These are phyloP conservation scores for Camellia sinensis DNA, from an alignment of 148 eudicot species.

Conservation along the genomic window DNA sequence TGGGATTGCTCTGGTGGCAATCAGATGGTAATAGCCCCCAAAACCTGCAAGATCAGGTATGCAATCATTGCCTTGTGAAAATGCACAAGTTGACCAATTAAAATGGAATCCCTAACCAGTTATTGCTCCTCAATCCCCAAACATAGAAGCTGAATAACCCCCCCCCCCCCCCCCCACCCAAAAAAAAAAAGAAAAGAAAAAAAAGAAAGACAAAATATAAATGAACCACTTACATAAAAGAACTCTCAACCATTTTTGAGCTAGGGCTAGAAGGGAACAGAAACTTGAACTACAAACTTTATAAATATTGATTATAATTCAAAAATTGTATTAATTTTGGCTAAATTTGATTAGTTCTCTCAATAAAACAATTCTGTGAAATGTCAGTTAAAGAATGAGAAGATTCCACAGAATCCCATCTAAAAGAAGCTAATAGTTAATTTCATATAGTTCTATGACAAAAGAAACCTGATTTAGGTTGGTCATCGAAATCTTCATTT, in stretches of 20 bases:
- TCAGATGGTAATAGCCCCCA: slow-evolving; percentile 52
- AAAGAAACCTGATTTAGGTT: slow-evolving; percentile 1
- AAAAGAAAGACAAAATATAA: neutral
- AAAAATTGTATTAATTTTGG: neutral
- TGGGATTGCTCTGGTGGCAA: slow-evolving; percentile 98
- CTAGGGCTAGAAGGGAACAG: neutral
- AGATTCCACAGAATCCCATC: neutral
- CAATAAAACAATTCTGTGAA: neutral
- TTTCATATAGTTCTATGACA: neutral
- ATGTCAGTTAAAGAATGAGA: neutral
- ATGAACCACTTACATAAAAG: neutral
- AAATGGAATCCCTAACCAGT: neutral
- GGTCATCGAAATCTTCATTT: neutral
- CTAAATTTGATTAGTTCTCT: neutral
- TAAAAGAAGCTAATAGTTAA: neutral
- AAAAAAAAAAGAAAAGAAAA: neutral
- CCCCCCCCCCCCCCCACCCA: too few relatives aligned
- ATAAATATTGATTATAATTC: neutral
- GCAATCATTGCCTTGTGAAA: neutral
- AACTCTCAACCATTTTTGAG: neutral
- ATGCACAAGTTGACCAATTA: neutral
- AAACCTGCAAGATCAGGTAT: slow-evolving; percentile 82
- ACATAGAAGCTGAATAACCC: neutral
- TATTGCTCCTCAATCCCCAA: neutral
- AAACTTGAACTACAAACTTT: neutral